phyloP scores from a whole-genome alignment of 768 basidiomycete species.

The Mycena venus region DNA sequence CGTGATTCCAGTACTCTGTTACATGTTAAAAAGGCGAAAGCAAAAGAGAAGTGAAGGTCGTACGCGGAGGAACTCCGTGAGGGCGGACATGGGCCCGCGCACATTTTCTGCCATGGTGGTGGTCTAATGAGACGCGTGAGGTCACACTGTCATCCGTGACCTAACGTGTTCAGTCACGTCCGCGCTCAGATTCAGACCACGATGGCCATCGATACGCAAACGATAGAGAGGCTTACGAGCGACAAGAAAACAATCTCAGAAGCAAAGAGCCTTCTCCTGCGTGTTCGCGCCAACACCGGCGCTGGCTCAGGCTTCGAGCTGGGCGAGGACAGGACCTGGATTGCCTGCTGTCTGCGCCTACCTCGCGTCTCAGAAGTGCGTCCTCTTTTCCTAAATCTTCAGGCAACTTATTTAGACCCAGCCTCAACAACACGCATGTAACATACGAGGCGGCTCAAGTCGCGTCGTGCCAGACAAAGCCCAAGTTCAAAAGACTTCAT shows the following conservation, averaged over 20 bases:
- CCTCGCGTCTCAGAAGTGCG: conserved; percentile 28
- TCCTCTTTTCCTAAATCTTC: background rate
- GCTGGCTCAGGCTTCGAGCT: conserved; percentile 32
- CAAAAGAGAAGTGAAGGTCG: conserved; percentile 29
- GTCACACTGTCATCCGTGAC: conserved; percentile 22
- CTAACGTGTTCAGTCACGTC: background rate
- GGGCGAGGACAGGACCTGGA: conserved; percentile 10
- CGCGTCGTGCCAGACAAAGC: conserved; percentile 23
- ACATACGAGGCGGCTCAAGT: conserved; percentile 27
- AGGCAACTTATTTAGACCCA: background rate
- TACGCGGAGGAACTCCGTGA: conserved; percentile 86
- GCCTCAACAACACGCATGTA: conserved; percentile 33
- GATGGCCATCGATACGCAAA: background rate
- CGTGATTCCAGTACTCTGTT: conserved; percentile 63
- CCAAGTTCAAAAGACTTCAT: conserved; percentile 22
- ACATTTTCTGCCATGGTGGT: conserved; percentile 63
- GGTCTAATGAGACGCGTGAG: conserved; percentile 26
- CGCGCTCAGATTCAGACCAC: background rate
- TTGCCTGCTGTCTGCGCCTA: conserved; percentile 29
- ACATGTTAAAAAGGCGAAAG: background rate
- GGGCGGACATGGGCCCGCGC: conserved; percentile 84
- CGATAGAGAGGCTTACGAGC: conserved; percentile 8
- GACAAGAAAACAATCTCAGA: conserved; percentile 20
- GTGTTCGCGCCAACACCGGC: conserved; percentile 17
- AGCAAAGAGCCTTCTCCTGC: background rate